phyloP scores from a whole-genome alignment of 768 basidiomycete species.

The Lactifluus pinguis region DNA sequence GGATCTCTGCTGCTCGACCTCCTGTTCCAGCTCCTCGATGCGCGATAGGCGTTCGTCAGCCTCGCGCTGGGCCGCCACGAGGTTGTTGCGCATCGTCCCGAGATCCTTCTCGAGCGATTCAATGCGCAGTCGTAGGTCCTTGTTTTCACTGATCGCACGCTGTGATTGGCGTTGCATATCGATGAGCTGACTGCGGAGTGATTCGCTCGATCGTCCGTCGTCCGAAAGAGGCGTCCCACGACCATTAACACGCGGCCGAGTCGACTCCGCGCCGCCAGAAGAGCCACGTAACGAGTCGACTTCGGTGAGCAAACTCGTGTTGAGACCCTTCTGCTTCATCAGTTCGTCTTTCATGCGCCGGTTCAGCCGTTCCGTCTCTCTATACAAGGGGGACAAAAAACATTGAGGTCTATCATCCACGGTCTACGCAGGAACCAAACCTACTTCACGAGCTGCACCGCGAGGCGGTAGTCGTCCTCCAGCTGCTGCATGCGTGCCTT shows the following conservation, averaged over 20 bases:
- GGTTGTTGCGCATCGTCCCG: constrained; percentile 55
- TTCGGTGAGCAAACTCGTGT: constrained; percentile 74
- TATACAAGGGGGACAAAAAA: constrained; percentile 25
- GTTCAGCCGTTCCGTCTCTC: constrained; percentile 97
- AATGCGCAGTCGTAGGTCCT: constrained; percentile 64
- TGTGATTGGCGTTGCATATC: constrained; percentile 74
- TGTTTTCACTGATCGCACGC: constrained; percentile 63
- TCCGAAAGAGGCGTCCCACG: constrained; percentile 72
- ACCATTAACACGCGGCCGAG: constrained; percentile 54
- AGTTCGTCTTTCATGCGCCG: constrained; percentile 93
- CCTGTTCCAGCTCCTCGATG: constrained; percentile 72
- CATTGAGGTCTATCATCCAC: constrained; percentile 16
- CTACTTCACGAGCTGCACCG: constrained; percentile 96
- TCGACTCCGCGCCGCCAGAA: constrained; percentile 36
- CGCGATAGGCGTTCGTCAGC: constrained; percentile 69
- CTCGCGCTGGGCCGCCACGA: constrained; percentile 65
- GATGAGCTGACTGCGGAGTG: constrained; percentile 58
- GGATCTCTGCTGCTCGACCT: constrained; percentile 66
- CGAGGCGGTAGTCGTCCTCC: constrained; percentile 92
- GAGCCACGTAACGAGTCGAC: constrained; percentile 63
- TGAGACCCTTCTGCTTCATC: constrained; percentile 79
- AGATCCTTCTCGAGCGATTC: constrained; percentile 70
- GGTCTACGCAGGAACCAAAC: constrained; percentile 26
- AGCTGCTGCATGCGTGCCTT: constrained; percentile 78
- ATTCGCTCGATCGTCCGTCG: constrained; percentile 44